Conservation (phyloP, 192 early-diverging fungal species). For the Oehlia diaphana region DNA sequence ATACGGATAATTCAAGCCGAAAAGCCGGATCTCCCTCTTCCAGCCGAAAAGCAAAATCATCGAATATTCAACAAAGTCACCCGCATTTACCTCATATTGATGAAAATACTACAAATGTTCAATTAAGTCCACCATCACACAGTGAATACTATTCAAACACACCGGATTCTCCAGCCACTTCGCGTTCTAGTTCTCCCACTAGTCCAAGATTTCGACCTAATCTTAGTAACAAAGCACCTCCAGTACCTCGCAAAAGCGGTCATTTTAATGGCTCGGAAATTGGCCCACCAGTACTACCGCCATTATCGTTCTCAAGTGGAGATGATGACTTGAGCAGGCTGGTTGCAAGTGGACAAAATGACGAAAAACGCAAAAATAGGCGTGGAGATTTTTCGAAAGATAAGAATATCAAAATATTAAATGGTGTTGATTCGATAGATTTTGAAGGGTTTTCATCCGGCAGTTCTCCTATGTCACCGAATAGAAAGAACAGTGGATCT, state of each 20-base stretch:
- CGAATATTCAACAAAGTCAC: slow-evolving; percentile 4
- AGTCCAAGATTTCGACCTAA: slow-evolving; percentile 16
- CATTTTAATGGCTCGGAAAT: not conserved
- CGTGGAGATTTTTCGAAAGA: not conserved
- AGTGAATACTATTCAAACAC: not conserved
- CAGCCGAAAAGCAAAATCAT: not conserved
- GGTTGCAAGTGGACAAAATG: not conserved
- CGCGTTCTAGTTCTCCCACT: slow-evolving; percentile 1
- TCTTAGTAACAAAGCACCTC: not conserved
- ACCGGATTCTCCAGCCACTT: not conserved
- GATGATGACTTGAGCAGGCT: not conserved
- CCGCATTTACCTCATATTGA: slow-evolving; percentile 17
- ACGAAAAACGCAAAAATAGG: not conserved
- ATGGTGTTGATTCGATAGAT: not conserved
- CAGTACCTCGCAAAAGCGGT: not conserved
- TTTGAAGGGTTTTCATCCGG: slow-evolving; percentile 6
- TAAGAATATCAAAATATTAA: not conserved
- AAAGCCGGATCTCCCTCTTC: not conserved
- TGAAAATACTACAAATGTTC: not conserved
- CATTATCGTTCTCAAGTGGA: slow-evolving; percentile 12
- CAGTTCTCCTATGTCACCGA: not conserved
- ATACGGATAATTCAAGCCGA: not conserved
- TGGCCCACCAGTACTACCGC: slow-evolving; percentile 22
- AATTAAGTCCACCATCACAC: not conserved
- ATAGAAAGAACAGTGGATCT: slow-evolving; percentile 17